Conservation (phyloP, 1,284 basidiomycete species). For the Trametes polyzona region DNA sequence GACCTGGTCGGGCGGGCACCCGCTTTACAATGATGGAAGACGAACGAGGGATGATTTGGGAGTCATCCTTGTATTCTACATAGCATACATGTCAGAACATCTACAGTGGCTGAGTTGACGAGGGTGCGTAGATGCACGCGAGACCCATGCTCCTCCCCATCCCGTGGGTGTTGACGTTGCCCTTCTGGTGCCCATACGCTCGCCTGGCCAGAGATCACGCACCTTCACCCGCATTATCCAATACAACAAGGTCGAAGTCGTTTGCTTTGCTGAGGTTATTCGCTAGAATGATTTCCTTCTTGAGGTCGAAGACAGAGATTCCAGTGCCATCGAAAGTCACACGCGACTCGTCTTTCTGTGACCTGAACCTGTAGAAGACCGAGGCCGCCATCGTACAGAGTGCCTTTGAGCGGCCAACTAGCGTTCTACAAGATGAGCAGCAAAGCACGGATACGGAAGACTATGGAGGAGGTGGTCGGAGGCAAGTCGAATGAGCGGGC, state of each 20-base stretch:
- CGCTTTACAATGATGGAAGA: constrained; percentile 94
- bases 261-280: constrained; percentile 96
- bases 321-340: constrained; percentile 98
- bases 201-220: constrained; percentile 28
- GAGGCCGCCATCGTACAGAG: constrained; percentile 76
- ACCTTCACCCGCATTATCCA: constrained; percentile 90
- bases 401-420: constrained; percentile 3
- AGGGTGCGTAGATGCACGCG: too few relatives aligned
- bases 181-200: neutral
- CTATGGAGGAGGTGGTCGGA: neutral
- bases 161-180: too few relatives aligned
- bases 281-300: constrained; percentile 96
- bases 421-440: neutral
- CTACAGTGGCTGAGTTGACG: too few relatives aligned
- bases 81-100: neutral
- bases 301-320: constrained; percentile 98
- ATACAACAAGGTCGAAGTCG: constrained; percentile 94
- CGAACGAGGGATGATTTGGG: constrained; percentile 89
- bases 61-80: constrained; percentile 92
- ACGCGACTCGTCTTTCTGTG: constrained; percentile 92
- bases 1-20: constrained; percentile 88
- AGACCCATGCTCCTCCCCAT: too few relatives aligned
- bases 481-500: too few relatives aligned
- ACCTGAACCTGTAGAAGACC: constrained; percentile 99
- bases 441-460: neutral